Evolutionary conservation across 441 rosid species (phyloP).

Genomic region (Biscutella laevigata): DNA sequence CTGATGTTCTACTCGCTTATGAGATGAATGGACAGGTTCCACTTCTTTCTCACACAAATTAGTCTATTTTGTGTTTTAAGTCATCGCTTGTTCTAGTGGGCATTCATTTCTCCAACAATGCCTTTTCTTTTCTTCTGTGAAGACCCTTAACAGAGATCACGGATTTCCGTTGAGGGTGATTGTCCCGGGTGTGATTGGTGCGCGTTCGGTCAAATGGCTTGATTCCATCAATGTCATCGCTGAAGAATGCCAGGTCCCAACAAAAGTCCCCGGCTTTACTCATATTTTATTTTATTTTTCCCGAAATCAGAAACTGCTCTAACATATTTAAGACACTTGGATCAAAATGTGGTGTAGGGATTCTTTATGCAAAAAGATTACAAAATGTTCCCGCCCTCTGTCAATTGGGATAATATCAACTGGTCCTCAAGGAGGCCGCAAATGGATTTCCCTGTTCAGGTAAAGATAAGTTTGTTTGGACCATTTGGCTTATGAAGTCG

Average conservation of each 20-base stretch:
- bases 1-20: conserved; percentile 93
- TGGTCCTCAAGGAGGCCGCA: conserved; percentile 90
- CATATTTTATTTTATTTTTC: no score
- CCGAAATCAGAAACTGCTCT: no score
- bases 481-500: background rate
- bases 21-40: conserved; percentile 95
- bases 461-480: conserved; percentile 20
- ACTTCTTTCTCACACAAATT: background rate
- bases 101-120: background rate
- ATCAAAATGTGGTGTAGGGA: conserved; percentile 45
- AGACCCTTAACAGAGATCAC: conserved; percentile 90
- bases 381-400: conserved; percentile 96
- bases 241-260: conserved; percentile 73
- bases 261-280: background rate
- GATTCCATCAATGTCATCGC: conserved; percentile 73
- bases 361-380: conserved; percentile 98
- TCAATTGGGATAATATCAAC: conserved; percentile 81
- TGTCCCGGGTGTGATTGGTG: conserved; percentile 97
- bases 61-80: conserved; percentile 6
- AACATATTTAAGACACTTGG: conserved; percentile 3
- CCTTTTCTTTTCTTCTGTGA: background rate
- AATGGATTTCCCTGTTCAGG: conserved; percentile 99
- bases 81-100: background rate
- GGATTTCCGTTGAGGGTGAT: conserved; percentile 84
- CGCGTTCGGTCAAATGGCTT: conserved; percentile 98